Conservation (phyloP, 2,329 filamentous ascomycete species). For the Cercospora zeae-maydis region DNA sequence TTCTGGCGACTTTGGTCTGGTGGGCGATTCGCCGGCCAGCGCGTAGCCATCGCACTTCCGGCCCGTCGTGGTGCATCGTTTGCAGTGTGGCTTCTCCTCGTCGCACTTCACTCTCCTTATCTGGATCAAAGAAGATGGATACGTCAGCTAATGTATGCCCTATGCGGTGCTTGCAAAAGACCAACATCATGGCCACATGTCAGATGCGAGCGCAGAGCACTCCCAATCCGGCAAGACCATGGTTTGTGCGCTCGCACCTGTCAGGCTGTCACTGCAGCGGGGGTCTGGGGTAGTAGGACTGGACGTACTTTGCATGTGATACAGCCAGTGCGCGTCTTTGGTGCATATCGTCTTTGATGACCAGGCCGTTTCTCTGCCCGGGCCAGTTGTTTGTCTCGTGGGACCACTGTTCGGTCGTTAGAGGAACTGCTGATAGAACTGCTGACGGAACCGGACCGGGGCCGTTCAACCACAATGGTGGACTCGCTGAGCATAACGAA, state of each 20-base stretch:
- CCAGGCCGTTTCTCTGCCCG: conserved; percentile 22
- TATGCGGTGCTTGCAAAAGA: conserved; percentile 1
- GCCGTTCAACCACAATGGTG: conserved; percentile 18
- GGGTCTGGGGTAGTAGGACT: not conserved
- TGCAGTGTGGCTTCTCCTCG: conserved; percentile 52
- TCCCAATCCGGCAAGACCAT: conserved; percentile 12
- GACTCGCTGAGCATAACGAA: conserved; percentile 18
- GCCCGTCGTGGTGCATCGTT: conserved; percentile 54
- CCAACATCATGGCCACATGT: not conserved
- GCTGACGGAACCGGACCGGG: conserved; percentile 15
- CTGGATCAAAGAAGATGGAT: conserved; percentile 34
- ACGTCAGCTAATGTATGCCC: not conserved
- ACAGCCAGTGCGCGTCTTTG: conserved; percentile 26
- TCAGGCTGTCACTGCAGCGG: not conserved
- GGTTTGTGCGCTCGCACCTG: conserved; percentile 13
- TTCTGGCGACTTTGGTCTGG: conserved; percentile 14
- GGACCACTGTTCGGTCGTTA: conserved; percentile 8
- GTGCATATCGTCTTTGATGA: conserved; percentile 26
- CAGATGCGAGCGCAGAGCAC: conserved; percentile 2
- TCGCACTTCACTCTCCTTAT: conserved; percentile 58
- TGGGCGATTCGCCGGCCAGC: conserved; percentile 13
- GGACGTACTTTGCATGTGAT: conserved; percentile 28
- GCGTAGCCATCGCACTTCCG: conserved; percentile 56
- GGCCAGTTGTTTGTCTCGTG: conserved; percentile 16
- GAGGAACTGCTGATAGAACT: conserved; percentile 12